Evolutionary conservation across 768 basidiomycete species (phyloP), one percentile per base, ranked within the genome.

Genomic region (Crassisporium funariophilum): DNA sequence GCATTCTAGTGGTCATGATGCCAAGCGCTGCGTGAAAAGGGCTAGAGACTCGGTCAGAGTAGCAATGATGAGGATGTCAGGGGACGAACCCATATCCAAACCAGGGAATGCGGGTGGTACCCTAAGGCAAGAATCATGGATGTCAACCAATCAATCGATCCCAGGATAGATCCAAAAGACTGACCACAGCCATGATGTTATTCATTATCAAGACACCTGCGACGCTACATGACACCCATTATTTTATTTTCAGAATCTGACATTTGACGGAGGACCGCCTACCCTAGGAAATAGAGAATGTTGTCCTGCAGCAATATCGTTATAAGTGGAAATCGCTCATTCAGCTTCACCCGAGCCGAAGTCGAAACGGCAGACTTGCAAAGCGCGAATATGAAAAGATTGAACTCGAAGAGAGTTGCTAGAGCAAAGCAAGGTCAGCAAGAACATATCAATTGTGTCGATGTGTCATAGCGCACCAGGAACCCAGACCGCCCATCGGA

Each of bases 401-500:
- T 61, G 5, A 64, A 62, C 49, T 77, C 75, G 41, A 64, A 77
- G 0, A 58, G 56, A 4, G 69, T 72, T 12, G 72, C 71, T 73
- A 33, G 35, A 23, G 27, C 22, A 23, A 12, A 11, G 10, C 35
- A 8, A 33, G 12, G 22, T 4, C 15, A 20, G 8, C n/a, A 4
- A 13, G 8, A 6, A 16, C 19, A 17, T n/a, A n/a, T n/a, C n/a
- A n/a, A n/a, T n/a, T n/a, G n/a, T n/a, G n/a, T n/a, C 33, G 15
- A 20, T 19, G 33, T 16, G 21, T 4, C 21, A 24, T 5, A 21
- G 48, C 62, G 24, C 47, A 69, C 71, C 71, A 8, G 73, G 70
- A 20, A 75, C 62, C 74, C 73, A 75, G 46, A 66, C 66, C 3
- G 63, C 65, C 72, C 72, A 74, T 54, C 73, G 67, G 4, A 70